Evolutionary conservation across 2,329 filamentous ascomycete species (phyloP).

Genomic region (Parasarocladium wereldwijsianum): DNA sequence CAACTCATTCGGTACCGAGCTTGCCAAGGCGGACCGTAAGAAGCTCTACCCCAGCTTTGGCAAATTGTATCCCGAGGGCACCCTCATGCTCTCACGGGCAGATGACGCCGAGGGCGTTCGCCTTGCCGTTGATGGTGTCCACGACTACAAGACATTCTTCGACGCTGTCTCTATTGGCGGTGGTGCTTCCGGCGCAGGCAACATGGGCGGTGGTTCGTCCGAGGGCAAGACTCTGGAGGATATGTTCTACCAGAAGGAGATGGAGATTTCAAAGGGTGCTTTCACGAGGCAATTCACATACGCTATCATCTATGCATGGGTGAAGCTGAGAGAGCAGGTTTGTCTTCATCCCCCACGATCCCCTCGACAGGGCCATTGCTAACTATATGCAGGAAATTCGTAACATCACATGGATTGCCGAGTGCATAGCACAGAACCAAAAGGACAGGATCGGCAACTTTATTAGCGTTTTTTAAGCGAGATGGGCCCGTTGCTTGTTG

Average conservation of each 20-base stretch:
- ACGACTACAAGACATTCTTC: conserved; percentile 92
- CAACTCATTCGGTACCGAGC: conserved; percentile 94
- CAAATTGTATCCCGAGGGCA: conserved; percentile 83
- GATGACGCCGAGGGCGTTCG: conserved; percentile 91
- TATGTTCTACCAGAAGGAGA: conserved; percentile 98
- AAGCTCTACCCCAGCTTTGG: conserved; percentile 94
- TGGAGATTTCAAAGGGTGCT: conserved; percentile 90
- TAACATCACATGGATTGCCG: conserved; percentile 98
- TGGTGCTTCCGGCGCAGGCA: conserved; percentile 58
- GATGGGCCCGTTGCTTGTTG: conserved; percentile 6
- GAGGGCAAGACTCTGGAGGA: conserved; percentile 90
- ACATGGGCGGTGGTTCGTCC: conserved; percentile 65
- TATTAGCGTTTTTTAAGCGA: conserved; percentile 79
- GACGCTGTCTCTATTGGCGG: conserved; percentile 73
- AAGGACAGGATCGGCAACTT: conserved; percentile 98
- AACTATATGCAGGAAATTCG: conserved; percentile 67
- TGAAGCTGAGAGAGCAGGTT: conserved; percentile 94
- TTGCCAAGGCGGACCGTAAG: conserved; percentile 83
- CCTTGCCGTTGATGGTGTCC: conserved; percentile 81
- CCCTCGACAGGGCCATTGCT: conserved; percentile 10
- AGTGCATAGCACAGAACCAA: conserved; percentile 99
- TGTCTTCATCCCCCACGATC: conserved; percentile 15
- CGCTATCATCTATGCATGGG: conserved; percentile 92
- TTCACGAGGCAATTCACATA: conserved; percentile 96
- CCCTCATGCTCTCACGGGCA: conserved; percentile 82